A percentile compares a stretch with the other conserved stretches of the same genome.
Conservation (phyloP, 2,329 filamentous ascomycete species). For the Trichoderma endophyticum region DNA sequence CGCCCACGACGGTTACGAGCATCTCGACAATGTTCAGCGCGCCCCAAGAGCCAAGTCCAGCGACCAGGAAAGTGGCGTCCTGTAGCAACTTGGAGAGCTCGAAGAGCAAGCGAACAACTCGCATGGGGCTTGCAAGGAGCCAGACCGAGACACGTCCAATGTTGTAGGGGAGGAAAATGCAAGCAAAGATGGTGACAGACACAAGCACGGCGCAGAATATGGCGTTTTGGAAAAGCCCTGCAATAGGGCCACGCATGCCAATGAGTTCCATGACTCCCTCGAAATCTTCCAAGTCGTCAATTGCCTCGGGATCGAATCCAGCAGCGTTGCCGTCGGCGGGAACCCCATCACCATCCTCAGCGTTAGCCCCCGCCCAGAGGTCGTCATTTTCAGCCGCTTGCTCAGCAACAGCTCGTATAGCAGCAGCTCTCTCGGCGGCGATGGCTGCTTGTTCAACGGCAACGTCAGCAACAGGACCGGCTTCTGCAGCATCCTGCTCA, state of each 20-base stretch:
- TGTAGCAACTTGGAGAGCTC: slow-evolving; percentile 74
- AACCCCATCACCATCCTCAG: slow-evolving; percentile 42
- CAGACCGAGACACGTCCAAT: slow-evolving; percentile 82
- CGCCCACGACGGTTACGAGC: slow-evolving; percentile 35
- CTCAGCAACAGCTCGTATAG: background rate
- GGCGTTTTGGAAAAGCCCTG: slow-evolving; percentile 87
- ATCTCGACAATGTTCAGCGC: slow-evolving; percentile 40
- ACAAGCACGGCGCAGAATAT: slow-evolving; percentile 92
- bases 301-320: slow-evolving; percentile 69
- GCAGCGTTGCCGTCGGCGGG: slow-evolving; percentile 43
- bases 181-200: slow-evolving; percentile 77
- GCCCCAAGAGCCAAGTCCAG: slow-evolving; percentile 52
- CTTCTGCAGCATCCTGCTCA: slow-evolving; percentile 24
- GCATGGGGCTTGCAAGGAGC: slow-evolving; percentile 73
- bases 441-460: background rate
- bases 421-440: background rate
- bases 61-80: slow-evolving; percentile 65
- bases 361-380: slow-evolving; percentile 35
- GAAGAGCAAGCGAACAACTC: slow-evolving; percentile 70
- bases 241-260: slow-evolving; percentile 90
- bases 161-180: slow-evolving; percentile 89
- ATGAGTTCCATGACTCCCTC: slow-evolving; percentile 95
- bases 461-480: slow-evolving; percentile 15
- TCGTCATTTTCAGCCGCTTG: slow-evolving; percentile 45
- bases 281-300: slow-evolving; percentile 87